A percentile compares a stretch with the other conserved stretches of the same genome.
Conservation (phyloP, 768 basidiomycete genomes). For the Trametes coccinea region DNA sequence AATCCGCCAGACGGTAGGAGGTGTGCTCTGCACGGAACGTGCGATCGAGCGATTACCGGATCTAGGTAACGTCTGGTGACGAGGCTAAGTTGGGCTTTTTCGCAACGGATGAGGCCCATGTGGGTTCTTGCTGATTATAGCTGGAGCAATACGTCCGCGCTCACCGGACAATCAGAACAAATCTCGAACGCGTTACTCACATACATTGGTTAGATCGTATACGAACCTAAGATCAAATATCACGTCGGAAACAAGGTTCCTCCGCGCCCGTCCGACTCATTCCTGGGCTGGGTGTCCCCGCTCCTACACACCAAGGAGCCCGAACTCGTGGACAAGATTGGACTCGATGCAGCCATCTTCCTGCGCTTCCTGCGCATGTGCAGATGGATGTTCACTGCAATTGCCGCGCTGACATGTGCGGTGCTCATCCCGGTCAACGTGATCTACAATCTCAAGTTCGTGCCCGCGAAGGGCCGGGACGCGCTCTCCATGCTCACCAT, state of each 20-base stretch:
- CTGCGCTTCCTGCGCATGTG: constrained; percentile 89
- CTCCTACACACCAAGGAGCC: constrained; percentile 82
- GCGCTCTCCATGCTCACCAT: constrained; percentile 82
- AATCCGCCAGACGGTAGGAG: too few relatives aligned
- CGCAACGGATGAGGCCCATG: too few relatives aligned
- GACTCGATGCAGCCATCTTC: constrained; percentile 91
- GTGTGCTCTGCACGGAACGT: too few relatives aligned
- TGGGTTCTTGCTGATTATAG: too few relatives aligned
- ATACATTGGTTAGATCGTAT: constrained; percentile 54
- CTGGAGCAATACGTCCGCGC: background rate
- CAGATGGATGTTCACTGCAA: constrained; percentile 65
- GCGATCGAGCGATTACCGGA: too few relatives aligned
- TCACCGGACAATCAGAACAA: background rate
- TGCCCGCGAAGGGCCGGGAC: constrained; percentile 52
- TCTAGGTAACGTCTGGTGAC: too few relatives aligned
- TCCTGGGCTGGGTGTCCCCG: constrained; percentile 90
- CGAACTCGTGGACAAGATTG: constrained; percentile 85
- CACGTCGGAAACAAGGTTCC: constrained; percentile 76
- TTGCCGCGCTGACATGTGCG: constrained; percentile 65
- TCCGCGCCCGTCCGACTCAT: constrained; percentile 76
- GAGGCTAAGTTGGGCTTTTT: too few relatives aligned
- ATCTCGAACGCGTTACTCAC: too few relatives aligned
- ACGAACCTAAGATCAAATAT: constrained; percentile 94
- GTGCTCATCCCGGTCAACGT: constrained; percentile 87
- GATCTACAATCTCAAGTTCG: constrained; percentile 74